These are phyloP conservation scores for Dothistroma septosporum DNA, from an alignment of 2,329 filamentous ascomycete species.

Conservation along the genomic window DNA sequence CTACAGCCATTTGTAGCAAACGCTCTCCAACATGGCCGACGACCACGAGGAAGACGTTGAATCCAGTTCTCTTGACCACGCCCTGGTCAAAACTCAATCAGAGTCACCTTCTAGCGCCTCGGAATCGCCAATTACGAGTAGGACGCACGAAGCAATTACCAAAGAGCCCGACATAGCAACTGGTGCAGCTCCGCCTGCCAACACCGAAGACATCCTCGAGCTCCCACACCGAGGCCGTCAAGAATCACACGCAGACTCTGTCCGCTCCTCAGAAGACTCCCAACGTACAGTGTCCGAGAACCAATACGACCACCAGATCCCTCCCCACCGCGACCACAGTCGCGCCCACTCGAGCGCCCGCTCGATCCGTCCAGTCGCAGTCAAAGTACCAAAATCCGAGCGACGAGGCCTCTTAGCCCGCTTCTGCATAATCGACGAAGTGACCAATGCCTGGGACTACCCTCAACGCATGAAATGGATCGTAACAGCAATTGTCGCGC, in stretches of 20 bases:
- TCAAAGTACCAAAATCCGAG: slow-evolving; percentile 49
- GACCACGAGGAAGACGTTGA: slow-evolving; percentile 14
- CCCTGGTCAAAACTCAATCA: slow-evolving; percentile 16
- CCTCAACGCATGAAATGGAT: slow-evolving; percentile 73
- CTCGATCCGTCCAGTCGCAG: slow-evolving; percentile 28
- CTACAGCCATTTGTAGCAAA: background rate
- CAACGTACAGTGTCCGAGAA: slow-evolving; percentile 25
- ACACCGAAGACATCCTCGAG: slow-evolving; percentile 16
- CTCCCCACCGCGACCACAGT: slow-evolving; percentile 24
- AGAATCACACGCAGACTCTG: slow-evolving; percentile 11
- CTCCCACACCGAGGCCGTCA: slow-evolving; percentile 10
- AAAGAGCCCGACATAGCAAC: slow-evolving; percentile 14
- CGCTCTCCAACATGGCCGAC: slow-evolving; percentile 13
- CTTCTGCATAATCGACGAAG: slow-evolving; percentile 71
- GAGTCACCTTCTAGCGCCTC: slow-evolving; percentile 7
- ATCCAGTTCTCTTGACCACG: slow-evolving; percentile 10
- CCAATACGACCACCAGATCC: slow-evolving; percentile 29
- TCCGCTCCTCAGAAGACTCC: slow-evolving; percentile 20
- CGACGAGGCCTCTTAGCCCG: slow-evolving; percentile 70
- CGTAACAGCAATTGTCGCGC: slow-evolving; percentile 71
- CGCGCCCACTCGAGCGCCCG: slow-evolving; percentile 26
- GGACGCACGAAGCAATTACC: slow-evolving; percentile 10
- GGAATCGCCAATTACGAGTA: slow-evolving; percentile 11
- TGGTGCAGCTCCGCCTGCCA: slow-evolving; percentile 12
- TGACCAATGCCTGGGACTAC: slow-evolving; percentile 72